phyloP scores from a whole-genome alignment of 345 rosid species.

The Acer yangbiense region DNA sequence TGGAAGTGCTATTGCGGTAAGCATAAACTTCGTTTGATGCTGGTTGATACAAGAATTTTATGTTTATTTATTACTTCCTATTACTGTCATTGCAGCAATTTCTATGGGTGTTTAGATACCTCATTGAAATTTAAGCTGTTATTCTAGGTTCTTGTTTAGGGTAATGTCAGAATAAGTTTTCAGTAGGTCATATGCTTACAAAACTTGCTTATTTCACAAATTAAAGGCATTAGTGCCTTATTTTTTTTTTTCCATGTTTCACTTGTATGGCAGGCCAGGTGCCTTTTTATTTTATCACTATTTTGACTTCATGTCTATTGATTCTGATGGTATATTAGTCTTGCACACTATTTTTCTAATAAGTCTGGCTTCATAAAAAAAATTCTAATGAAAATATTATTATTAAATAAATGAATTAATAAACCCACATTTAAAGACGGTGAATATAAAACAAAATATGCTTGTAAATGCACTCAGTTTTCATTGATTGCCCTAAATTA shows the following conservation, averaged over 20 bases:
- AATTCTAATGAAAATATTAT: no score
- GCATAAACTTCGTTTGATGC: slow-evolving; percentile 21
- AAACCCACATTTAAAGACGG: background rate
- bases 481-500: background rate
- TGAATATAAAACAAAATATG: background rate
- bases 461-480: background rate
- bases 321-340: background rate
- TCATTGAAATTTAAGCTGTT: background rate
- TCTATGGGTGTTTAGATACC: background rate
- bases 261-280: background rate
- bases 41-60: background rate
- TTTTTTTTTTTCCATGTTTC: background rate
- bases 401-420: no score
- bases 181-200: background rate
- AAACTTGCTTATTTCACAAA: background rate
- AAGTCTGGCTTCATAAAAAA: background rate
- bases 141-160: background rate
- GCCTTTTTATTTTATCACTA: background rate
- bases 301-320: background rate
- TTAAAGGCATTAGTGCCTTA: background rate
- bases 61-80: background rate
- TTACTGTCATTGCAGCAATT: background rate
- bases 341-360: background rate
- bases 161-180: background rate
- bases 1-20: slow-evolving; percentile 80